Base-by-base conservation (phyloP, 2,329 filamentous ascomycete genomes). In the Fusarium sp. region DNA sequence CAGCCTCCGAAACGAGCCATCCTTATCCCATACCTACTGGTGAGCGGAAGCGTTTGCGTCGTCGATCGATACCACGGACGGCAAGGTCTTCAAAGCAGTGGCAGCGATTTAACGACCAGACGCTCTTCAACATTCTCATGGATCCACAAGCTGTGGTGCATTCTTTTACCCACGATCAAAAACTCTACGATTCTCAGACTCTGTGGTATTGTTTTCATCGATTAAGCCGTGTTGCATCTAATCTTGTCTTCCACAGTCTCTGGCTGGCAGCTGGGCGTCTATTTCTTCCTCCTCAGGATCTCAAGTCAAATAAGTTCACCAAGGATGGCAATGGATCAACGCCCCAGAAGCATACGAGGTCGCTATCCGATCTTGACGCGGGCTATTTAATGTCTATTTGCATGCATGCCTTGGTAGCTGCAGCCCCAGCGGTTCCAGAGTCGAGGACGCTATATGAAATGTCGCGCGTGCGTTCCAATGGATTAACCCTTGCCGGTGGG, bases 191-290 rank as follows among this genome's bases (percentile, higher is more conserved):
- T 75, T 89, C 88, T 2, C 87, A 88, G 52, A 87, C 84, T 16
- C 78, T 89, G 2, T 91, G 86, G 87, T 90, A 89, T 73, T 87
- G 85, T 71, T 88, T 89, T 83, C 78, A 89, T 56, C 85, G 86
- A 57, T 79, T 91, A 76, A 88, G 85, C 8, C 82, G 87, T 48
- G 83, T 85, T 41, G 83, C 85, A 18, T 86, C 88, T 7, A 86
- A 80, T 46, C 75, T 91, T 21, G 87, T 91, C 4, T 85, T 90
- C 52, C 86, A 91, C 73, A 89, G 87, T 70, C 80, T 92, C 8
- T 92, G 90, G 90, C 81, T 87, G 67, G 87, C 87, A 8, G 82
- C 88, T 3, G 85, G 83, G 10, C 83, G 83, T 46, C 79, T 91
- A 7, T 91, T 91, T 69, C 79, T 82, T n/a, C 84, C 86, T 3